Evolutionary conservation across 768 basidiomycete species (phyloP).

Genomic region (Amanita exitialis): DNA sequence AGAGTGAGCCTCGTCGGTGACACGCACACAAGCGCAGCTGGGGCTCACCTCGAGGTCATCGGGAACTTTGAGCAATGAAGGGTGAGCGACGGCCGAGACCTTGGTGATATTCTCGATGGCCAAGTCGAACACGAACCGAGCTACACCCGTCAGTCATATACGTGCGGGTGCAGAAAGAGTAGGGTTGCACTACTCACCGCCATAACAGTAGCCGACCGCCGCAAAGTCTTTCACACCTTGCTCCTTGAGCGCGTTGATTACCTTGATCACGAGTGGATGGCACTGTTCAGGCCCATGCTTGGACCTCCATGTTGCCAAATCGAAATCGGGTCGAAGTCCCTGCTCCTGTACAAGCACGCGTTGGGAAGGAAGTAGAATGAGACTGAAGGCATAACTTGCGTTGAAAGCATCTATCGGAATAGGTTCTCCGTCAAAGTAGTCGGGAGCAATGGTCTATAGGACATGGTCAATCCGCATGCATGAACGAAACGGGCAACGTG

Average conservation of each 20-base stretch:
- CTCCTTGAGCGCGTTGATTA: slow-evolving; percentile 45
- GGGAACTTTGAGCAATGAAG: slow-evolving; percentile 49
- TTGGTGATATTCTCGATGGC: slow-evolving; percentile 43
- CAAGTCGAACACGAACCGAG: slow-evolving; percentile 50
- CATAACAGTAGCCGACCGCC: slow-evolving; percentile 62
- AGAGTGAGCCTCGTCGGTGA: background rate
- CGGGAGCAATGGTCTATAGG: slow-evolving; percentile 25
- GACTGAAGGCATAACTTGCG: background rate
- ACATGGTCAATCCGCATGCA: background rate
- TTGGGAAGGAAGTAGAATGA: background rate
- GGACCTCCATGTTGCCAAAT: slow-evolving; percentile 31
- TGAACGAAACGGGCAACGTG: background rate
- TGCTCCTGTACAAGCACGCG: background rate
- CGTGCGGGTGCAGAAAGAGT: background rate
- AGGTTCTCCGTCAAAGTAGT: slow-evolving; percentile 36
- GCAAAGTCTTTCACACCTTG: slow-evolving; percentile 51
- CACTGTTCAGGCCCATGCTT: slow-evolving; percentile 29
- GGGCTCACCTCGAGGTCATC: slow-evolving; percentile 46
- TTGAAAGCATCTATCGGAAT: slow-evolving; percentile 14
- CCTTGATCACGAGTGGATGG: slow-evolving; percentile 43
- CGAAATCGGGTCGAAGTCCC: slow-evolving; percentile 17
- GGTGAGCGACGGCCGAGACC: slow-evolving; percentile 44
- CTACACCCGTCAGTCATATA: slow-evolving; percentile 15
- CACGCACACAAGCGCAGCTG: background rate
- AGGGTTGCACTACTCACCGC: slow-evolving; percentile 30